Base-by-base conservation (phyloP, 768 basidiomycete species). In the Termitomyces sp. region DNA sequence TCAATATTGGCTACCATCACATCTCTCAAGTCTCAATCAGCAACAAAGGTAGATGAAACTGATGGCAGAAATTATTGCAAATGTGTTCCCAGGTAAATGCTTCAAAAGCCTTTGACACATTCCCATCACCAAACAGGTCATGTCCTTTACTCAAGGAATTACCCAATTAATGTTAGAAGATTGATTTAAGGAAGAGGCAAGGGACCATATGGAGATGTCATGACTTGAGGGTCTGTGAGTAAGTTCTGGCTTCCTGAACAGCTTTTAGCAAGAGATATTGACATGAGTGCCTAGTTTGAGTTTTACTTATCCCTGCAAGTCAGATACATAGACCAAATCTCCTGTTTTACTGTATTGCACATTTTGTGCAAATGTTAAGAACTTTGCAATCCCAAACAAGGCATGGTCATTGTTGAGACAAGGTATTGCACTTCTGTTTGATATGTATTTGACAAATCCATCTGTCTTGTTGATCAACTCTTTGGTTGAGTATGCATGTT, bases 221-320 rank as follows among this genome's bases (percentile, higher is more conserved):
- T 52, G 14, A 68, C 62, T 56, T 68, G 65, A 14, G 65, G 65
- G 53, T 68, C 67, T 14, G 65, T 68, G n/a, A 68, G 60, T 17
- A 62, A 32, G 4, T 45, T 34, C 25, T 60, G 59, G 7, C 57
- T 51, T 14, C 65, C 67, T 68, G 31, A 51, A 11, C 25, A 20
- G 29, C 9, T 11, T 10, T 47, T 4, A 58, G 10, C 25, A 25
- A 25, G 25, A 25, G 1, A 25, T 36, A 58, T 9, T 32, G 36
- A 37, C 36, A 37, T 37, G 36, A 34, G 25, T 25, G 25, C 25
- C 25, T 25, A 25, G 25, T 25, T 25, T 25, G 25, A 25, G 25
- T 25, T 25, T 25, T 25, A 25, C 25, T 50, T 8, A 48, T 62
- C 65, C 65, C 59, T 66, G 65, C 17, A 61, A 59, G 54, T 67